Base-by-base conservation (phyloP, 2,329 filamentous ascomycete genomes). In the Cordyceps tenuipes region DNA sequence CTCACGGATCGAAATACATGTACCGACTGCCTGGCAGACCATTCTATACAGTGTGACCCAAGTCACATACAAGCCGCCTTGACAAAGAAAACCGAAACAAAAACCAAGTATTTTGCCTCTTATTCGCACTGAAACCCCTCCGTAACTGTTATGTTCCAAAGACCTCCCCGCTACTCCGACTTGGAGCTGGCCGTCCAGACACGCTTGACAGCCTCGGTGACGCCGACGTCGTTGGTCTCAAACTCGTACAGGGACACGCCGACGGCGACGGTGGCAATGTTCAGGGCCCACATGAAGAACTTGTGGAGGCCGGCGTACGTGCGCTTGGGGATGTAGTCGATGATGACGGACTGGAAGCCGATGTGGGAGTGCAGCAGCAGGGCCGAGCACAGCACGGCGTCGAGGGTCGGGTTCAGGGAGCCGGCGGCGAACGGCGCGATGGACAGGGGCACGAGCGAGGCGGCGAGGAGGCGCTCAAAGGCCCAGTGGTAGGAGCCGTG, bases 401-500 rank as follows among this genome's bases (percentile, higher is more conserved):
- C 94, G 69, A 88, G 83, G 64, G 88, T 80, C 56, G 94, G 94
- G 83, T 96, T 96, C 66, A 97, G 82, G 44, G 90, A 90, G 70
- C 92, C 92, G 62, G 90, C 87, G 63, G 92, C 92, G 76, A 99
- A 99, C 64, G 94, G 94, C 44, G 91, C 88, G 66, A 97, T 81
- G 64, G 88, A 91, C 65, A 99, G 80, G 55, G 94, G 95, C 63
- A 99, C 79, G 63, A 99, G 84, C 60, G 85, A 88, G 61, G 84
- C 87, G 61, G 91, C 87, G 68, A 97, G 78, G 60, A 91, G 73
- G 71, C 90, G 91, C 82, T 99, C 94, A 70, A 96, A 96, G 62
- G 89, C 90, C 94, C 94, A 99, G 83, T 99, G 94, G 81, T 97
- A 99, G 75, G 89, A 95, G 68, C 94, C 94, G 78, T 99, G 90